Percentiles rank a stretch among this genome's conserved stretches.
Evolutionary conservation across 192 early-diverging fungal genomes (phyloP).

Genomic region (Dissophora globulifera): DNA sequence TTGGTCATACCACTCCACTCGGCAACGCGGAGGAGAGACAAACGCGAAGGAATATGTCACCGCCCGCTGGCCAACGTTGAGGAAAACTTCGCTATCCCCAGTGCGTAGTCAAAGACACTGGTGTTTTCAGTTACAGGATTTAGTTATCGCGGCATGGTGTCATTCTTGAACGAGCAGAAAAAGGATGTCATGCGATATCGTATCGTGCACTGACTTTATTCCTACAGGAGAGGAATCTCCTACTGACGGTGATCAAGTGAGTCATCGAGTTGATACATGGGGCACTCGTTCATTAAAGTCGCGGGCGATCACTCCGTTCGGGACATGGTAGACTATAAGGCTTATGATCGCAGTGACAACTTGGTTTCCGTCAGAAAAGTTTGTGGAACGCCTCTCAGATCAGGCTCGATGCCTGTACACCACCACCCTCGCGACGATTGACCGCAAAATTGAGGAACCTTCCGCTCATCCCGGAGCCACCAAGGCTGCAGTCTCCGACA

Average conservation of each 20-base stretch:
- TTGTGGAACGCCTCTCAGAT: constrained; percentile 32
- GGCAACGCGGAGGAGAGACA: constrained; percentile 32
- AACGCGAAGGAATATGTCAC: constrained; percentile 39
- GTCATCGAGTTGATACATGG: constrained; percentile 36
- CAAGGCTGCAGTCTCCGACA: not conserved
- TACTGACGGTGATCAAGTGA: constrained; percentile 46
- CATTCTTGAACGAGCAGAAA: constrained; percentile 53
- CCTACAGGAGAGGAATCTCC: constrained; percentile 38
- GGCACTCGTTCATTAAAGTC: constrained; percentile 36
- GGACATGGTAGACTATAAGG: constrained; percentile 22
- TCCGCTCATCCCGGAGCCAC: constrained; percentile 12
- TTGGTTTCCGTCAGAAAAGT: constrained; percentile 29
- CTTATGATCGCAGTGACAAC: constrained; percentile 23
- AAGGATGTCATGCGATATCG: constrained; percentile 40
- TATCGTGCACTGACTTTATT: constrained; percentile 47
- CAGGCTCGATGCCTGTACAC: constrained; percentile 17
- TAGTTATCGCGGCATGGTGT: constrained; percentile 43
- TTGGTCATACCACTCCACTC: constrained; percentile 33
- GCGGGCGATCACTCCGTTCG: constrained; percentile 43
- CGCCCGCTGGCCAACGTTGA: constrained; percentile 42
- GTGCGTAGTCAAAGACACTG: constrained; percentile 21
- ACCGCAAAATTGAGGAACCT: constrained; percentile 11
- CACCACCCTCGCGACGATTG: constrained; percentile 17
- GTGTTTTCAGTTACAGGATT: constrained; percentile 47
- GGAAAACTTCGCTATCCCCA: constrained; percentile 43